phyloP scores from a whole-genome alignment of 306 rosid species.

The Cicer cuneatum region DNA sequence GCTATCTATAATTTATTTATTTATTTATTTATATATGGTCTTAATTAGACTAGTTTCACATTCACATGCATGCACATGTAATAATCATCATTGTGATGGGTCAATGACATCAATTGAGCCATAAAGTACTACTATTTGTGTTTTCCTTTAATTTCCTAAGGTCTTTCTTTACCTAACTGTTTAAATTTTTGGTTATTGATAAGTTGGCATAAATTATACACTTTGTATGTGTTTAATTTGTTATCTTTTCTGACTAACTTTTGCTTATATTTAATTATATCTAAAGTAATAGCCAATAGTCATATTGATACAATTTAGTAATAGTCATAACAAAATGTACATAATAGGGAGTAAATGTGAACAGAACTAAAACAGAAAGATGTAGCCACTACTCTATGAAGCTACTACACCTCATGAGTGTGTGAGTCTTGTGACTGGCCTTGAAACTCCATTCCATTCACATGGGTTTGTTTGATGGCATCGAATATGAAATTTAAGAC shows the following conservation, averaged over 20 bases:
- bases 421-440: slow-evolving; percentile 20
- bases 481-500: slow-evolving; percentile 45
- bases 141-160: background rate
- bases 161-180: background rate
- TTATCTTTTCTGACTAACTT: background rate
- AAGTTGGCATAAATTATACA: slow-evolving; percentile 2
- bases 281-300: too few species aligned
- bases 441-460: slow-evolving; percentile 43
- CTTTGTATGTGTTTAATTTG: background rate
- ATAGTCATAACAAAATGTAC: too few species aligned
- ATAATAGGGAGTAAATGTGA: too few species aligned
- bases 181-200: background rate
- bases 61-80: slow-evolving; percentile 34
- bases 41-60: slow-evolving; percentile 16
- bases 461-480: slow-evolving; percentile 46
- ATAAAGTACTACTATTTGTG: background rate
- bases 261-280: too few species aligned
- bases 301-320: too few species aligned
- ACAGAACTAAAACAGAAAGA: background rate
- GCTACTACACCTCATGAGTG: slow-evolving; percentile 8
- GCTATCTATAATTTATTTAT: background rate
- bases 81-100: slow-evolving; percentile 21
- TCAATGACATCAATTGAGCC: slow-evolving; percentile 8
- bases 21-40: background rate
- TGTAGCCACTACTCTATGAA: background rate